These are phyloP conservation scores for Kodamaea alishanica DNA, from an alignment of 1,139 yeast species.

Conservation along the genomic window DNA sequence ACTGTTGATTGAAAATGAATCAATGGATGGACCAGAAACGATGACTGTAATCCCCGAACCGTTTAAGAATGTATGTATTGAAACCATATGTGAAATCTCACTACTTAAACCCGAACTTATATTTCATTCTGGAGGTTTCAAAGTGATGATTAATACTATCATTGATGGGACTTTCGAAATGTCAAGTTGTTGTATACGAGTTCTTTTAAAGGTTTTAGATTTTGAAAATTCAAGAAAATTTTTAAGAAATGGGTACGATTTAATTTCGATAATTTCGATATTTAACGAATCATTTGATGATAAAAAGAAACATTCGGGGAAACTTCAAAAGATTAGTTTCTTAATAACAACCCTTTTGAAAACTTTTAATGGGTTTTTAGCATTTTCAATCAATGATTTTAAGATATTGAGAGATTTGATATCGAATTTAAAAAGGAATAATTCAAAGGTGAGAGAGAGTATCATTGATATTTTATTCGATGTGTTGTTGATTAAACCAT, in stretches of 20 bases:
- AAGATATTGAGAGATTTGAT: slow-evolving; percentile 57
- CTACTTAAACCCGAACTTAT: slow-evolving; percentile 58
- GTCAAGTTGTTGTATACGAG: slow-evolving; percentile 52
- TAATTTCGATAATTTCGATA: slow-evolving; percentile 60
- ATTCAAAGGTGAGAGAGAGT: slow-evolving; percentile 53
- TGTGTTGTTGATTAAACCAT: slow-evolving; percentile 55
- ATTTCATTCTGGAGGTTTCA: slow-evolving; percentile 62
- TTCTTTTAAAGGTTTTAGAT: slow-evolving; percentile 60
- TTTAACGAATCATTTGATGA: slow-evolving; percentile 30
- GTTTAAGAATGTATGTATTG: slow-evolving; percentile 53
- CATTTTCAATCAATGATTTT: slow-evolving; percentile 58
- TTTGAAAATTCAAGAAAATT: slow-evolving; percentile 53
- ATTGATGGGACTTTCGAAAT: slow-evolving; percentile 62
- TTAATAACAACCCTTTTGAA: slow-evolving; percentile 61
- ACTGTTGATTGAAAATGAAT: slow-evolving; percentile 47
- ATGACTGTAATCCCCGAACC: slow-evolving; percentile 12
- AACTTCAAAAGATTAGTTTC: slow-evolving; percentile 59
- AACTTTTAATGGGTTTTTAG: slow-evolving; percentile 73
- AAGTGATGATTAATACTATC: slow-evolving; percentile 53
- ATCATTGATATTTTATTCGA: slow-evolving; percentile 72
- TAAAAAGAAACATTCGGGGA: slow-evolving; percentile 20
- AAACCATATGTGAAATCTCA: slow-evolving; percentile 71
- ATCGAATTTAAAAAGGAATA: slow-evolving; percentile 58
- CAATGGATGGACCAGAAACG: slow-evolving; percentile 3
- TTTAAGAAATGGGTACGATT: slow-evolving; percentile 60